Percentiles rank a stretch among this genome's conserved stretches.
Evolutionary conservation across 2,329 filamentous ascomycete species (phyloP).

Genomic region (Helotiales sp.): DNA sequence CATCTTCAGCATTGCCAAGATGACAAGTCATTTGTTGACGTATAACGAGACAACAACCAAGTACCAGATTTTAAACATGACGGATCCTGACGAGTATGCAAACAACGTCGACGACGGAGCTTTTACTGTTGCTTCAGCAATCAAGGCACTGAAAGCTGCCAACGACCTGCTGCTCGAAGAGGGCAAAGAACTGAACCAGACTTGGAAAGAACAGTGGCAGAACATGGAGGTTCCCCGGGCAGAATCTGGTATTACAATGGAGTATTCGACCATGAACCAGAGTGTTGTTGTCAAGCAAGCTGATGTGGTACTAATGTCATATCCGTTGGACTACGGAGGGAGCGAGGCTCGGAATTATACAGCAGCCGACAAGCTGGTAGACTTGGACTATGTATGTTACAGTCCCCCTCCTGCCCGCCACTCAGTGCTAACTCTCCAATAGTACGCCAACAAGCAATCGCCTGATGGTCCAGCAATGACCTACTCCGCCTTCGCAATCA

Average conservation of each 20-base stretch:
- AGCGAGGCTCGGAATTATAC: constrained; percentile 44
- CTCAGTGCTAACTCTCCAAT: constrained; percentile 11
- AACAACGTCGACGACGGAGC: constrained; percentile 58
- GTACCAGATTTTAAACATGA: constrained; percentile 60
- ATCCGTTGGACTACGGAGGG: constrained; percentile 60
- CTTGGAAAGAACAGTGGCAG: constrained; percentile 55
- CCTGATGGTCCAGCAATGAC: constrained; percentile 72
- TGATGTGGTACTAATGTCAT: constrained; percentile 67
- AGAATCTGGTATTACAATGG: constrained; percentile 59
- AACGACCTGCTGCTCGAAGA: constrained; percentile 26
- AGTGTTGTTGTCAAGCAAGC: constrained; percentile 68
- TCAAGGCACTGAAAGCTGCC: constrained; percentile 49
- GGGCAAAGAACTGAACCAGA: constrained; percentile 48
- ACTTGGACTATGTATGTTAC: constrained; percentile 57
- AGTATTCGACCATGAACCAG: constrained; percentile 67
- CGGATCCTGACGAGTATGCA: constrained; percentile 56
- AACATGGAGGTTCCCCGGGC: constrained; percentile 57
- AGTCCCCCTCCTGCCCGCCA: neutral
- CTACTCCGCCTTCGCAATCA: constrained; percentile 67
- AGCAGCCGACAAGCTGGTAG: constrained; percentile 46
- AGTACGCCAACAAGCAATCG: constrained; percentile 68
- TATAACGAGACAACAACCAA: constrained; percentile 56
- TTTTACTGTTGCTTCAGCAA: constrained; percentile 54
- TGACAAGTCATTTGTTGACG: constrained; percentile 59
- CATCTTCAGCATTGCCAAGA: constrained; percentile 61